A percentile compares a stretch with the other conserved stretches of the same genome.
Evolutionary conservation across 169 alveolate species (phyloP).

Genomic region (Plasmodium vivax): DNA sequence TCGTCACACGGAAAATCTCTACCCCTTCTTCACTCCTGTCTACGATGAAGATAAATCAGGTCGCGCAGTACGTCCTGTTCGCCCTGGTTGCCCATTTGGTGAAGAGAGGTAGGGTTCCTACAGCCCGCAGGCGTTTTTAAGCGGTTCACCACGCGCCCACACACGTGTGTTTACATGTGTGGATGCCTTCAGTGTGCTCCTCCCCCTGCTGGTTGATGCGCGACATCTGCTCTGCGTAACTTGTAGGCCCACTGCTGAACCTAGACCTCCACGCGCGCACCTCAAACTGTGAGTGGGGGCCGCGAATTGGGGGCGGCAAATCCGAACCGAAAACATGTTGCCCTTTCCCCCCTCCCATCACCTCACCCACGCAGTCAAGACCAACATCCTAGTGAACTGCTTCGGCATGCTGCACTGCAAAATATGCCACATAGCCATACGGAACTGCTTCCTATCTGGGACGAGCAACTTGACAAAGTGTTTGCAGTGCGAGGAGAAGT

Average conservation of each 20-base stretch:
- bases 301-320: too few relatives aligned
- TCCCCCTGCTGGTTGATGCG: too few relatives aligned
- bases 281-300: background rate
- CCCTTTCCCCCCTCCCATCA: background rate
- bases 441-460: conserved; percentile 68
- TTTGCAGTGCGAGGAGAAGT: conserved; percentile 30
- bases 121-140: background rate
- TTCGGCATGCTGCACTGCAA: conserved; percentile 44
- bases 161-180: background rate
- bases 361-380: conserved; percentile 11
- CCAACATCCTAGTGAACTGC: conserved; percentile 24
- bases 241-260: too few relatives aligned
- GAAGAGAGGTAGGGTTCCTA: background rate
- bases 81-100: background rate
- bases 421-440: conserved; percentile 20
- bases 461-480: conserved; percentile 32
- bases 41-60: background rate
- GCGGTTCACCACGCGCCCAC: background rate
- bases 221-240: too few relatives aligned
- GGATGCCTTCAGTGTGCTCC: too few relatives aligned
- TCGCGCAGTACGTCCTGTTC: background rate
- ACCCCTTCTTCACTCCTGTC: background rate
- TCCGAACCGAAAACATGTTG: background rate
- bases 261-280: background rate
- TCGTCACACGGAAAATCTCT: background rate